phyloP scores from a whole-genome alignment of 371 early-diverging fungal species.

The Rozella allomycis region DNA sequence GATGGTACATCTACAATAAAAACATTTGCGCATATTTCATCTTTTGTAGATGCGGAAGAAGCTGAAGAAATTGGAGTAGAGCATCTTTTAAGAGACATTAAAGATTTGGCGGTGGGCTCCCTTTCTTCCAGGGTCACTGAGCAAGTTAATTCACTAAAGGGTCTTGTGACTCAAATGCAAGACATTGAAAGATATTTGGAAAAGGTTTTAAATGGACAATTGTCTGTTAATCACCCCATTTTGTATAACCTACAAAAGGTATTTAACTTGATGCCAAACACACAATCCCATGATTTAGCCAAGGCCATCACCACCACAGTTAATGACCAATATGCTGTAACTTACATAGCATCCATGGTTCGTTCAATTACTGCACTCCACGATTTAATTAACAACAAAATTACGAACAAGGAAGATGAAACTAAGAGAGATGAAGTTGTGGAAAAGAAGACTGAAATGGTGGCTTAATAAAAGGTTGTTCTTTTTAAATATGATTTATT shows the following conservation, averaged over 20 bases:
- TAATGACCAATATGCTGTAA: constrained; percentile 81
- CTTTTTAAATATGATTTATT: too few species aligned
- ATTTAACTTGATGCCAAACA: constrained; percentile 78
- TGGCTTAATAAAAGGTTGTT: too few species aligned
- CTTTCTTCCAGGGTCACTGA: constrained; percentile 64
- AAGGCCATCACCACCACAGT: constrained; percentile 68
- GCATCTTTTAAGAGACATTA: constrained; percentile 93
- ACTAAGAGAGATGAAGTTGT: too few species aligned
- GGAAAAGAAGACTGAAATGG: too few species aligned
- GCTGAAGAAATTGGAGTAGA: constrained; percentile 99
- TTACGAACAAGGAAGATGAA: constrained; percentile 1
- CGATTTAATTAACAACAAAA: constrained; percentile 78
- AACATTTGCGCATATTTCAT: constrained; percentile 86
- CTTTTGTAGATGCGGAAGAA: constrained; percentile 94
- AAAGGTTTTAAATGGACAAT: constrained; percentile 49
- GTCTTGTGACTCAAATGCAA: constrained; percentile 53
- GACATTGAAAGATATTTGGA: constrained; percentile 65
- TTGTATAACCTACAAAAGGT: constrained; percentile 89
- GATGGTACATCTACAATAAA: constrained; percentile 83
- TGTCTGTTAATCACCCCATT: constrained; percentile 85
- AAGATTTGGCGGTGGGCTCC: constrained; percentile 84
- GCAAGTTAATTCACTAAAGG: constrained; percentile 70
- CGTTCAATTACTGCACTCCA: constrained; percentile 86
- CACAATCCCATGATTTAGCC: constrained; percentile 43
- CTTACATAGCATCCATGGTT: constrained; percentile 70